Percentiles rank a stretch among this genome's conserved stretches.
phyloP scores from a whole-genome alignment of 331 rosid species.

The Quercus lobata region DNA sequence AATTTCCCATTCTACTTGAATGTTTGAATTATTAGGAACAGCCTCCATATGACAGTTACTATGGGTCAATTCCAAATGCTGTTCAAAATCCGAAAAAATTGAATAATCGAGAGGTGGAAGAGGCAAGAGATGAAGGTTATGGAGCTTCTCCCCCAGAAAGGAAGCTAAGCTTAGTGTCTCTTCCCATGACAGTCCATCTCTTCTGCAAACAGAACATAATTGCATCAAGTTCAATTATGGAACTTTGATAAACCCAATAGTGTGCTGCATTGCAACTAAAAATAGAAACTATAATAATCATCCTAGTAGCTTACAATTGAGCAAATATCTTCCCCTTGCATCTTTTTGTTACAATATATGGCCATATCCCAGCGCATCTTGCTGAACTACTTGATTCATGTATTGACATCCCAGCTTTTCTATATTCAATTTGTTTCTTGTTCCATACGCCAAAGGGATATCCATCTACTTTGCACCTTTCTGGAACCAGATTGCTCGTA shows the following conservation, averaged over 20 bases:
- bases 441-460: constrained; percentile 85
- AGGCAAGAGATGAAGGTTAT: constrained; percentile 82
- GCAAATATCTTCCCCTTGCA: constrained; percentile 85
- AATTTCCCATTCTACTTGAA: constrained; percentile 65
- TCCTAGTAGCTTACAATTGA: constrained; percentile 57
- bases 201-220: constrained; percentile 48
- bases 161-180: constrained; percentile 70
- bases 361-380: constrained; percentile 65
- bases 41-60: constrained; percentile 26
- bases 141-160: constrained; percentile 82
- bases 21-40: constrained; percentile 39
- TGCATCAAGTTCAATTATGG: constrained; percentile 17
- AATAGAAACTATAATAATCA: constrained; percentile 12
- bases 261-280: constrained; percentile 4
- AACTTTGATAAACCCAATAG: constrained; percentile 14
- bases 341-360: constrained; percentile 71
- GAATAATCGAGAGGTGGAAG: constrained; percentile 51
- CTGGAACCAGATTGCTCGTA: constrained; percentile 45
- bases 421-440: constrained; percentile 58
- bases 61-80: constrained; percentile 22
- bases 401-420: constrained; percentile 51
- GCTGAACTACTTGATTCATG: constrained; percentile 22
- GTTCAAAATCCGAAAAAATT: constrained; percentile 32
- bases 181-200: constrained; percentile 59
- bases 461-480: constrained; percentile 30